Conservation (phyloP, 2,329 filamentous ascomycete species). For the Diaporthe caulivora region DNA sequence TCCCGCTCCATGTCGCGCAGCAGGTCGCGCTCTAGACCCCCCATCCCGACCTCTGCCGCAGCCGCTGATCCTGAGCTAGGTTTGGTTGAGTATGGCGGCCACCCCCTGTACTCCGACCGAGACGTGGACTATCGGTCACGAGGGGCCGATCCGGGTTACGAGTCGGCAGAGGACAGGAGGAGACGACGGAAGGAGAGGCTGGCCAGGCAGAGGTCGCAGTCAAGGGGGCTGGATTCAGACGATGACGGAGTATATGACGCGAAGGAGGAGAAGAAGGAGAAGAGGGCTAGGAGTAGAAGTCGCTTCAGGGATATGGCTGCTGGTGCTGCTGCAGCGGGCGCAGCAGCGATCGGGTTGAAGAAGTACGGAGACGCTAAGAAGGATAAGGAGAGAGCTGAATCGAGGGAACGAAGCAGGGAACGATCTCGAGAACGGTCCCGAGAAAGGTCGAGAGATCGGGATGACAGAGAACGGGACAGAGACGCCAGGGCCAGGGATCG, state of each 20-base stretch:
- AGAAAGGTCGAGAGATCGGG: slow-evolving; percentile 46
- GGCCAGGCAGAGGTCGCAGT: slow-evolving; percentile 49
- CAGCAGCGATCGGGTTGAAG: slow-evolving; percentile 73
- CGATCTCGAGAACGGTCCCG: slow-evolving; percentile 52
- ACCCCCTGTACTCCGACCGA: slow-evolving; percentile 62
- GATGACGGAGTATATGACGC: slow-evolving; percentile 41
- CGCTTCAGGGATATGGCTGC: slow-evolving; percentile 67
- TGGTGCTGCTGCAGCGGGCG: slow-evolving; percentile 67
- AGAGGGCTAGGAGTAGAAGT: slow-evolving; percentile 66
- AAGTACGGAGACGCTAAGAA: slow-evolving; percentile 66
- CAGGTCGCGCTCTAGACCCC: slow-evolving; percentile 56
- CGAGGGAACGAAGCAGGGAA: slow-evolving; percentile 51
- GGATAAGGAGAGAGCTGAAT: slow-evolving; percentile 50
- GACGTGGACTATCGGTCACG: slow-evolving; percentile 14
- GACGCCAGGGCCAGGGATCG: slow-evolving; percentile 46
- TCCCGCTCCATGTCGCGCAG: slow-evolving; percentile 54
- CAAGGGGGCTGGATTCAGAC: slow-evolving; percentile 42
- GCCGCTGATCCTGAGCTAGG: slow-evolving; percentile 75
- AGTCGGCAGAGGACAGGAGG: slow-evolving; percentile 58
- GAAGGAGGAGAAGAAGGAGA: slow-evolving; percentile 53
- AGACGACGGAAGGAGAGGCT: slow-evolving; percentile 47
- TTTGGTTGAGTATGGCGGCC: slow-evolving; percentile 75
- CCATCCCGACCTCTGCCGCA: slow-evolving; percentile 45
- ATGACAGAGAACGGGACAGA: slow-evolving; percentile 39
- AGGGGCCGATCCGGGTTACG: slow-evolving; percentile 51